Evolutionary conservation across 2,329 filamentous ascomycete genomes (phyloP), one percentile per base, ranked within the genome.

Genomic region (Metarhizium brunneum): DNA sequence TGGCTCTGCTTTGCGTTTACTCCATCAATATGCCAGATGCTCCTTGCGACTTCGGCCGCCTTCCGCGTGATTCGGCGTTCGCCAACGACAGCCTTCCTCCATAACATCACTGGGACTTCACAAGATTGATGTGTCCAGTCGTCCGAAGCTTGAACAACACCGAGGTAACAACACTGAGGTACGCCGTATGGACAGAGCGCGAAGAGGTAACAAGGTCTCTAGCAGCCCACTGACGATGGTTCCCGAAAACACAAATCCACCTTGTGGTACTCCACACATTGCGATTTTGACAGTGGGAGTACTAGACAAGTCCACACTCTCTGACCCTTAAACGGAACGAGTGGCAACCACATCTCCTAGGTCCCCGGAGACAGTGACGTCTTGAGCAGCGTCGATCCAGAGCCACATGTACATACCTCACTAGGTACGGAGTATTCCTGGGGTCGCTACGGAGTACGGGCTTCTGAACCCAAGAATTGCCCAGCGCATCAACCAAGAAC

Each of bases 331-430:
- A 35, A 35, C 32, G 32, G 32, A 35, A 35, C 32, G 32, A 11
- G 6, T 20, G n/a, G 18, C n/a, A 25, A 7, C 16, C 16, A 47
- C 25, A 25, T 25, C 25, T 25, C 25, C 25, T 25, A 25, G n/a
- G n/a, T 3, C 8, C 40, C 47, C 14, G 10, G 48, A 47, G 25
- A 43, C 48, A 49, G 55, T 56, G 55, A 56, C 55, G 55, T 56
- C 51, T 51, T 57, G 36, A 6, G 40, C 40, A 38, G 52, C 55
- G 54, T 47, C 61, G 63, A 64, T 64, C 57, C 56, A 51, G 61
- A 64, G 63, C 56, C 54, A 53, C 56, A 53, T 57, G n/a, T 20
- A 20, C 18, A 18, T 42, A 16, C n/a, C 14, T 42, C 6, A 8
- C 40, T 14, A 42, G 40, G n/a, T 6, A 16, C 40, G 11, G 32